Percentiles rank a stretch among this genome's conserved stretches.
These are phyloP conservation scores for Cladorrhinum samala DNA, from an alignment of 495 filamentous ascomycete genomes.

Conservation along the genomic window DNA sequence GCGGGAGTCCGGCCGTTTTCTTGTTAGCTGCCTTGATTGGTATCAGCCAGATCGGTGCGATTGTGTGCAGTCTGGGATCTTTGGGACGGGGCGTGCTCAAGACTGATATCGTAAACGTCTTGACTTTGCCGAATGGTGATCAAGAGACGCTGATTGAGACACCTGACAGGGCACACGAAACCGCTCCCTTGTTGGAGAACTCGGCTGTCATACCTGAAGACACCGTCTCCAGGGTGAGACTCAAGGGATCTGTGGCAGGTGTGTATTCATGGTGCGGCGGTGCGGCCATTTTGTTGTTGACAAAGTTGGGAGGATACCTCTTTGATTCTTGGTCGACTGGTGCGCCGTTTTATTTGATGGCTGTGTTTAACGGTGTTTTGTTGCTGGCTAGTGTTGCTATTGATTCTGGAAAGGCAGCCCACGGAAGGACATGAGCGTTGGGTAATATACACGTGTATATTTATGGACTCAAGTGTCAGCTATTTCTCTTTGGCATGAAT, in stretches of 20 bases:
- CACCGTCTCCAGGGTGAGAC: slow-evolving; percentile 42
- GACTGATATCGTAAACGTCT: slow-evolving; percentile 32
- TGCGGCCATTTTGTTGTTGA: slow-evolving; percentile 83
- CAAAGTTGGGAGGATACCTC: slow-evolving; percentile 81
- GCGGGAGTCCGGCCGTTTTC: slow-evolving; percentile 62
- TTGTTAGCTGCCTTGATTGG: slow-evolving; percentile 74
- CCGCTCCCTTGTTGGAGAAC: slow-evolving; percentile 30
- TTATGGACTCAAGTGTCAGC: too few species aligned
- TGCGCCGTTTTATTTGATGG: slow-evolving; percentile 89
- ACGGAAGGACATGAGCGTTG: too few species aligned
- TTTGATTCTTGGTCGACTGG: slow-evolving; percentile 67
- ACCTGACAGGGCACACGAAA: slow-evolving; percentile 16
- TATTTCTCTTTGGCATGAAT: too few species aligned
- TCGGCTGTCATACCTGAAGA: slow-evolving; percentile 13
- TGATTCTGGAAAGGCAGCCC: slow-evolving; percentile 21
- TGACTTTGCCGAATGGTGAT: slow-evolving; percentile 11
- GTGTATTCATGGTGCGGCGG: slow-evolving; percentile 89
- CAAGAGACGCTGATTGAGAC: slow-evolving; percentile 26
- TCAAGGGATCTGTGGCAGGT: slow-evolving; percentile 91
- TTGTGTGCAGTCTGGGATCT: slow-evolving; percentile 85
- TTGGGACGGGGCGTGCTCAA: slow-evolving; percentile 73
- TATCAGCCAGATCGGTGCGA: slow-evolving; percentile 87
- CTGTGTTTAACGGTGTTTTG: slow-evolving; percentile 71
- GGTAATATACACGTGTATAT: too few species aligned
- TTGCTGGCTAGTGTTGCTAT: slow-evolving; percentile 51